Evolutionary conservation across 805 yeast species (phyloP), one percentile per base, ranked within the genome.

Genomic region (Metschnikowia bowlesiae): DNA sequence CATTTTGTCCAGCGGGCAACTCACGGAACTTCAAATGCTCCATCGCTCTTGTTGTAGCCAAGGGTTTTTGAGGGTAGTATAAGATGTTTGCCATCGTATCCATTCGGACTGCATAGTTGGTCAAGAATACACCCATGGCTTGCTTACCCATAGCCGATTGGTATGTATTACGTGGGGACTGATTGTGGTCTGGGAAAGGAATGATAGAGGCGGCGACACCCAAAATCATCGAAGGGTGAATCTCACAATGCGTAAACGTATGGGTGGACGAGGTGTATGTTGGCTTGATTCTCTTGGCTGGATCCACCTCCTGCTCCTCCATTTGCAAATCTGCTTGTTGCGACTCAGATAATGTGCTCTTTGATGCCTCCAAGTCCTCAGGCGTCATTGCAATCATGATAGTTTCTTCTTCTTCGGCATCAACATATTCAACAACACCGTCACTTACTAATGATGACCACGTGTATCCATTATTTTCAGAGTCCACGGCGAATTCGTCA

Each of bases 81-180:
- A 94, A 78, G 61, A 94, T 92, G 66, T 94, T 94, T 8, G 99
- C 97, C 99, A 94, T 94, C 1, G 99, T 94, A 71, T 94, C 99
- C 99, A 94, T 94, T 74, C 99, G 88, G 47, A 92, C 96, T 52
- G 85, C 81, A 69, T 92, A 94, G 66, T 94, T 94, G 4, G 99
- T 94, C 62, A 92, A 79, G 70, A 88, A 92, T 8, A 94, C 98
- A 67, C 99, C 99, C 99, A 94, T 94, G 51, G 99, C 99, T 75
- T 94, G 99, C 72, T 94, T 94, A 83, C 99, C 99, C 99, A 94
- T 94, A 56, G 99, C 99, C 67, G 97, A 91, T 76, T 94, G 99
- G 71, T 94, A 94, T 3, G 99, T 94, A 67, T 94, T 94, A 84
- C 99, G 92, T 53, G 99, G 99, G 53, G 97, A 91, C 77, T 94